Evolutionary conservation across 495 filamentous ascomycete genomes (phyloP), one percentile per base, ranked within the genome.

Genomic region (Aspergillus cristatus): DNA sequence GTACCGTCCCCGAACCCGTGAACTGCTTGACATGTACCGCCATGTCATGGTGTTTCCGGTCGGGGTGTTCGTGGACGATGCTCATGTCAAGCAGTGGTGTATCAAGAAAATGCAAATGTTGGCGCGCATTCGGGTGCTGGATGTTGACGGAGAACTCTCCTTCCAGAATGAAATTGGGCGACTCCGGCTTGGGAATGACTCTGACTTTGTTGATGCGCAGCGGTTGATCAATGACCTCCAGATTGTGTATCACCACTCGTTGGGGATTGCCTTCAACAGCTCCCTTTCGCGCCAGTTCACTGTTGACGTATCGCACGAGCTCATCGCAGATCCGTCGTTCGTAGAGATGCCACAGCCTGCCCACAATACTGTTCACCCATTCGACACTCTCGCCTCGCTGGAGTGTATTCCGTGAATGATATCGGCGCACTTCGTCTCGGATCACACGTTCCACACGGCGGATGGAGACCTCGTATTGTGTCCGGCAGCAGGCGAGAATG

Each of bases 151-250:
- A 28, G 32, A 47, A 47, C 7, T 42, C 32, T 1, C 35, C 39
- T 31, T 47, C 44, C 18, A 47, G 18, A 39, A 47, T 47, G 18
- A 47, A 34, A 18, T 47, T 47, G 17, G 30, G 44, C 3, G 44
- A 47, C 7, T 18, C 26, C 0, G 44, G 36, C 17, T 39, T 47
- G 10, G 13, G 17, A 18, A 42, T 26, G 10, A 28, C 30, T 3
- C 15, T 26, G 16, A 47, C 29, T 10, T 41, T 41, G 17, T 32
- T 35, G 12, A 47, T 28, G 4, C 39, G 44, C 3, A 47, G 32
- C 12, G 44, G 44, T 20, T 42, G 40, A 8, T 42, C 39, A 18
- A 47, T 35, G 10, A 39, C 8, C 6, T 30, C 39, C 12, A 42
- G 18, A 6, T 39, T 42, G n/a, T 47, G 39, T 8, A 47, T 29